A percentile compares a stretch with the other conserved stretches of the same genome.
Evolutionary conservation across 2,329 filamentous ascomycete genomes (phyloP).

Genomic region (Teratosphaeria epicoccoides): DNA sequence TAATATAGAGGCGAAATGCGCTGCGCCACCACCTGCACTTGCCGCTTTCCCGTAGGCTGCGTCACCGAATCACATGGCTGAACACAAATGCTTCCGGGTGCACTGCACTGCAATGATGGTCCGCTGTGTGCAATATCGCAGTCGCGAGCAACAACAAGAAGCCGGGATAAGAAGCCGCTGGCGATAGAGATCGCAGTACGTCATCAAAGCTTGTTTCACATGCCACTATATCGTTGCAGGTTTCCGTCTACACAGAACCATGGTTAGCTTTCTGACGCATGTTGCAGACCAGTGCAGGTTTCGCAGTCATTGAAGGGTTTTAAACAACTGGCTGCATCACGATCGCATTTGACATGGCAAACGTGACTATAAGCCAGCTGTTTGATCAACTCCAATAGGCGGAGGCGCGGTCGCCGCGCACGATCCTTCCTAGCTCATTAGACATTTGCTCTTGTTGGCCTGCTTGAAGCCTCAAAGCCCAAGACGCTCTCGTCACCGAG

Average conservation of each 20-base stretch:
- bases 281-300: too few species aligned
- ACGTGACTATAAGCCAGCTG: not conserved
- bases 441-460: not conserved
- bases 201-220: not conserved
- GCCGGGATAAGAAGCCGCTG: too few species aligned
- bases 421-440: not conserved
- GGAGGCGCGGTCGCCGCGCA: not conserved
- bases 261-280: too few species aligned
- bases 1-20: not conserved
- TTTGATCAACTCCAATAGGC: not conserved
- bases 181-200: too few species aligned
- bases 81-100: too few species aligned
- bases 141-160: too few species aligned
- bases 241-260: too few species aligned
- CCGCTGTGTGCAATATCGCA: not conserved
- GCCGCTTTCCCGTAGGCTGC: not conserved
- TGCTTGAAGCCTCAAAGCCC: conserved; percentile 6
- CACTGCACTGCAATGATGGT: too few species aligned
- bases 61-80: not conserved
- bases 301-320: too few species aligned
- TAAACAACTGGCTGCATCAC: too few species aligned
- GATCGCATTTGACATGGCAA: too few species aligned
- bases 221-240: not conserved
- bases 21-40: not conserved
- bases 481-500: conserved; percentile 27